Base-by-base conservation (phyloP, 306 rosid genomes). In the Neltuma alba region DNA sequence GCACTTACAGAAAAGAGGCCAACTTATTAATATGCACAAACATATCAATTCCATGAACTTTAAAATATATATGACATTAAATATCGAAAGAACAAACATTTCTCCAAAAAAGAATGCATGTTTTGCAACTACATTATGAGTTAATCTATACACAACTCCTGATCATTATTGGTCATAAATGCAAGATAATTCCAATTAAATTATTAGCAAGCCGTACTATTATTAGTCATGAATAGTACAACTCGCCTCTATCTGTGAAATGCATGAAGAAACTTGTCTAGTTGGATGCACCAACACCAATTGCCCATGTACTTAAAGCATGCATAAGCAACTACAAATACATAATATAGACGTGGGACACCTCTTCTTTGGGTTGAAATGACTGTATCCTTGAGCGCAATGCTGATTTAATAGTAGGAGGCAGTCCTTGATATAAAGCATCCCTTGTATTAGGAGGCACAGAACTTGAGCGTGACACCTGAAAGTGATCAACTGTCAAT, bases 381-480 rank as follows among this genome's bases (percentile, higher is more conserved):
- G 94, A 83, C 77, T 72, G 94, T 75, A 92, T 70, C 77, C 90
- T 90, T 60, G 94, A 82, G 76, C 98, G 97, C 83, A 96, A 69
- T 73, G 96, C 92, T 36, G 97, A 82, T 88, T 96, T 96, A 72
- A 96, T 90, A 77, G 82, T 83, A 55, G 97, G 98, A 1, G 99
- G 99, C 75, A 96, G 86, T 81, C 98, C 98, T 76, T 93, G 98
- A 90, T 96, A 96, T 72, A 96, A 83, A 50, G 94, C 89, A 89
- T 96, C 99, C 85, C 98, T 91, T 34, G 97, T 96, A 81, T 93
- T 96, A 28, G 97, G 94, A 82, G 97, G 96, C 83, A 96, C 91
- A 61, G 98, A 93, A 90, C 97, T 92, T 65, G 99, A 89, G 45
- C 99, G 94, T 70, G 99, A 93, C 75, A 96, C 99, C 98, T 96